Base-by-base conservation (phyloP, 352 stramenopile genomes). In the Pythium oligandrum region DNA sequence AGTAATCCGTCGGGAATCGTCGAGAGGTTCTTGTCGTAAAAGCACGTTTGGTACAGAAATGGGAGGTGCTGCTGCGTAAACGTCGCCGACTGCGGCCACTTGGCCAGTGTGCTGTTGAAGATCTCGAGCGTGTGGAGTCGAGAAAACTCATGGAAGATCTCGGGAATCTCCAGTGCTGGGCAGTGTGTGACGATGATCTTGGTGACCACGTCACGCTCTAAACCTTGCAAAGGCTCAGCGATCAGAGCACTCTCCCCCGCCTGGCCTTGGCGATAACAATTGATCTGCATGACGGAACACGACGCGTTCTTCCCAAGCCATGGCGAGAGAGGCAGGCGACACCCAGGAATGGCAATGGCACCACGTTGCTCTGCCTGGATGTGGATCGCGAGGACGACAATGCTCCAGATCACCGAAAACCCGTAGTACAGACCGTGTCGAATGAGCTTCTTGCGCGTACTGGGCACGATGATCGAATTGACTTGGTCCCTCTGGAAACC, bases 131-230 rank as follows among this genome's bases (percentile, higher is more conserved):
- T 31, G 1, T 44, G 11, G 6, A 67, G 30, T 5, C 51, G 4
- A 3, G 44, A 6, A 35, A 63, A 67, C 30, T 63, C 49, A 9
- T 33, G 37, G 4, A 67, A 34, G n/a, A 45, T 34, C 9, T 40
- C n/a, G 6, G 56, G 56, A 9, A 68, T 40, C 0, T 48, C 3
- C 0, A 68, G 34, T 6, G 42, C 46, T 1, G 56, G 46, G 30
- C 55, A 68, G 38, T 68, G 61, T 4, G 50, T 64, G 36, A 57
- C 32, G 35, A 53, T 55, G 11, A 63, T 4, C 6, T 43, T 45
- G 6, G 44, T 38, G 6, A 63, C 44, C 12, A 38, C 26, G 9
- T 33, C 42, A n/a, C 45, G 44, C 10, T 64, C 46, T 2, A 68
- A 42, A 2, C 46, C 17, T n/a, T 33, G 1, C n/a, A 63, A 46